phyloP scores from a whole-genome alignment of 495 filamentous ascomycete genomes.

The Penicillium argentinense region DNA sequence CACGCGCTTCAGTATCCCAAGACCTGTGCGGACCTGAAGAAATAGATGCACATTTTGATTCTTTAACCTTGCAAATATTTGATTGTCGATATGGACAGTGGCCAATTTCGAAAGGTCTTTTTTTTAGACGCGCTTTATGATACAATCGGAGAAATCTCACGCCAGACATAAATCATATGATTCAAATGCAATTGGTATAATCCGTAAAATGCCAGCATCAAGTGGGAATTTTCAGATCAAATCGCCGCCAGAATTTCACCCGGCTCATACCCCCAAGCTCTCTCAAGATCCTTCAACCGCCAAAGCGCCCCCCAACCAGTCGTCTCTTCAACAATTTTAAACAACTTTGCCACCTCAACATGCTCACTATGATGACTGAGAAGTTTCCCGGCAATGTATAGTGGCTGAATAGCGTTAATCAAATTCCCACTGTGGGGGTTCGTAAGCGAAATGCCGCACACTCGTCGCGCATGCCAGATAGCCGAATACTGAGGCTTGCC shows the following conservation, averaged over 20 bases:
- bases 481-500: conserved; percentile 23
- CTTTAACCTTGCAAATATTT: too few species aligned
- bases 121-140: too few species aligned
- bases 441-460: conserved; percentile 44
- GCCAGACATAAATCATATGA: too few species aligned
- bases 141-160: too few species aligned
- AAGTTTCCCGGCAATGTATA: conserved; percentile 44
- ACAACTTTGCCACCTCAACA: conserved; percentile 30
- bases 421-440: conserved; percentile 44
- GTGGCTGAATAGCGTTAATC: conserved; percentile 47
- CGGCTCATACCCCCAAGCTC: conserved; percentile 39
- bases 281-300: conserved; percentile 40
- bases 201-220: too few species aligned
- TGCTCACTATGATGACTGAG: conserved; percentile 43
- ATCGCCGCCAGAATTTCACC: conserved; percentile 26
- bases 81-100: too few species aligned
- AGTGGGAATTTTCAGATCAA: conserved; percentile 13
- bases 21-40: conserved; percentile 20
- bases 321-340: conserved; percentile 36
- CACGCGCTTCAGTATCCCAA: conserved; percentile 29
- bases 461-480: conserved; percentile 45
- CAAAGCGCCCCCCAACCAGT: conserved; percentile 43
- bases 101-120: too few species aligned
- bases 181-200: too few species aligned
- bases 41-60: too few species aligned